Evolutionary conservation across 805 yeast genomes (phyloP), one percentile per base, ranked within the genome.

Genomic region (Cyberlindnera maclurae): DNA sequence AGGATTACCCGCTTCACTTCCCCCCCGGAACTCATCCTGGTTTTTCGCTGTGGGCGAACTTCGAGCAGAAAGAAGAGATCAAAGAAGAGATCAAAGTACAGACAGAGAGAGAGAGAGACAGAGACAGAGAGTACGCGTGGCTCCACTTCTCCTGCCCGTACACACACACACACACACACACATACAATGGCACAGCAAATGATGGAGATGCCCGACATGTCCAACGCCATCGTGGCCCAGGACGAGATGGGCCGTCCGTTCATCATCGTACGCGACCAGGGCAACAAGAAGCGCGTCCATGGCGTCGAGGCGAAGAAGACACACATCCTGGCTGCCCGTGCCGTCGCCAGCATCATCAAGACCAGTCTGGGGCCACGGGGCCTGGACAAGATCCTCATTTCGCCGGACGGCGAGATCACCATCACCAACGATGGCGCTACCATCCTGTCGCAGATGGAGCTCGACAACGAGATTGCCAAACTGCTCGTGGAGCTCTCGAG

Each of bases 201-300:
- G 50, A 64, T 65, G 68, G 65, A 60, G 44, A 65, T 67, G 83
- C 96, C 96, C 30, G 98, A 93, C 62, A 70, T 93, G 74, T 89
- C 97, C 51, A 93, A 94, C 57, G 98, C 98, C 64, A 88, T 93
- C 54, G 87, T 93, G 69, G 97, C 98, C 4, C 98, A 90, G 64
- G 99, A 93, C 62, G 99, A 93, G 64, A 86, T 84, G 89, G 99
- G 99, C 15, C 81, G 98, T 64, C 99, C 99, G 15, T 87, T 93
- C 60, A 90, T 93, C 58, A 93, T 93, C 59, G 99, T 93, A 38
- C 79, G 93, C 60, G 99, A 93, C 56, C 81, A 75, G 55, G 80
- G 79, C 22, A 65, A 64, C 43, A 75, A 75, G 58, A 67, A 72
- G 50, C 71, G 89, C 59, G 69, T 75, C 9, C 88, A 82, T 50